Percentiles rank a stretch among this genome's conserved stretches.
These are phyloP conservation scores for Mucuna pruriens DNA, from an alignment of 306 rosid genomes.

Conservation along the genomic window DNA sequence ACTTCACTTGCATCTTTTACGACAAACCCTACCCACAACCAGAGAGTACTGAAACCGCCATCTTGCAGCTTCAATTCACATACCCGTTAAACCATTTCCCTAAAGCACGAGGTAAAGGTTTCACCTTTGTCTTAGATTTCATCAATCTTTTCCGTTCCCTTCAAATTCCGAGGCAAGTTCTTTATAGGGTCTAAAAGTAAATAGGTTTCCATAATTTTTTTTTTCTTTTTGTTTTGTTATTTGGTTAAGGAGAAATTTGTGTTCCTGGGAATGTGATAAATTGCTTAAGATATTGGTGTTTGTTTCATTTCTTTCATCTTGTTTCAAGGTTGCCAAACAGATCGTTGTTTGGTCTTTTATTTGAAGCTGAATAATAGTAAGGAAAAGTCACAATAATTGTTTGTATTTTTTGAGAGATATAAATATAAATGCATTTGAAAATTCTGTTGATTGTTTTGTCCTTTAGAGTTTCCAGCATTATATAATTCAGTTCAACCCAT, in stretches of 20 bases:
- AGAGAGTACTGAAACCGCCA: not conserved
- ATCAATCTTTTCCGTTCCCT: conserved; percentile 10
- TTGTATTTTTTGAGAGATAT: not conserved
- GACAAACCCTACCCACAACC: conserved; percentile 9
- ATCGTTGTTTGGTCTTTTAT: not conserved
- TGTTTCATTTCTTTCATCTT: not conserved
- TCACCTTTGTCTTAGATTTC: conserved; percentile 25
- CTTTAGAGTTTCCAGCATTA: conserved; percentile 9
- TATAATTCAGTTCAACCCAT: not conserved
- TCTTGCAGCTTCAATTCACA: not conserved
- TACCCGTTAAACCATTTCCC: conserved; percentile 8
- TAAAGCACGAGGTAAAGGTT: conserved; percentile 35
- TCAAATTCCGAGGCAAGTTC: conserved; percentile 10
- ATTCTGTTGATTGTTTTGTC: not conserved
- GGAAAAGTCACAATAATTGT: not conserved
- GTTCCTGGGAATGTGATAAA: not conserved
- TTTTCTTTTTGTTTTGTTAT: not conserved
- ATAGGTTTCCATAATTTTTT: not conserved
- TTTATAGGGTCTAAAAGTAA: conserved; percentile 19
- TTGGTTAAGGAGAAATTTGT: conserved; percentile 13
- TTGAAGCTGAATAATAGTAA: not conserved
- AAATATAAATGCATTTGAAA: conserved; percentile 22
- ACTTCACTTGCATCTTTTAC: not conserved
- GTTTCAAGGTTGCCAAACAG: not conserved
- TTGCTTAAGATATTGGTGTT: not conserved